These are phyloP conservation scores for Ilex aquifolium DNA, from an alignment of 257 asterid genomes.

Conservation along the genomic window DNA sequence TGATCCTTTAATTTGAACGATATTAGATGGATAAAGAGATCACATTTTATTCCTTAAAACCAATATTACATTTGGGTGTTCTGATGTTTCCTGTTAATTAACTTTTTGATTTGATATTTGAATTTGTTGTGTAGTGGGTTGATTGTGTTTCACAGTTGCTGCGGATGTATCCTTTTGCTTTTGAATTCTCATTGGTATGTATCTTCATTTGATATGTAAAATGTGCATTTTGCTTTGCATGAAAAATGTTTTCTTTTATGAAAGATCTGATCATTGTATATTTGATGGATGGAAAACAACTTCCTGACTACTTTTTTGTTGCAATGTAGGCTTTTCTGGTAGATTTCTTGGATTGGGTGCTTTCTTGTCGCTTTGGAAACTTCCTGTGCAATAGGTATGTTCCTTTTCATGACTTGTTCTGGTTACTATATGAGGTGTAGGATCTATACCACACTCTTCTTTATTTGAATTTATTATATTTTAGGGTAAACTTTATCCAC, in stretches of 20 bases:
- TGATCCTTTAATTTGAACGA: too few relatives aligned
- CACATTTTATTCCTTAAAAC: neutral
- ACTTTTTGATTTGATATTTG: slow-evolving; percentile 8
- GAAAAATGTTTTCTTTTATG: neutral
- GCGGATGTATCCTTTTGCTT: slow-evolving; percentile 91
- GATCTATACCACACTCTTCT: too few relatives aligned
- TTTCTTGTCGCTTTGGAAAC: slow-evolving; percentile 92
- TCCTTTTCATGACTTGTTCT: neutral
- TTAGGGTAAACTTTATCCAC: too few relatives aligned
- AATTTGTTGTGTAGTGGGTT: slow-evolving; percentile 64
- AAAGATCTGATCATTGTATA: too few relatives aligned
- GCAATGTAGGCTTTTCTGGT: slow-evolving; percentile 78
- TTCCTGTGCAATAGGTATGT: slow-evolving; percentile 91
- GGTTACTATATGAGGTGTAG: too few relatives aligned
- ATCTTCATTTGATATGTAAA: slow-evolving; percentile 18
- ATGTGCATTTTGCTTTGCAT: neutral
- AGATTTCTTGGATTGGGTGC: slow-evolving; percentile 74
- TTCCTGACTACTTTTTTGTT: slow-evolving; percentile 10
- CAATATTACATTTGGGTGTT: too few relatives aligned
- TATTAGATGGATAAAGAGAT: too few relatives aligned
- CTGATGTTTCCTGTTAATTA: neutral
- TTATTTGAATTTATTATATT: too few relatives aligned
- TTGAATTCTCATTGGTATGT: slow-evolving; percentile 93
- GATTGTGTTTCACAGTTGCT: slow-evolving; percentile 88
- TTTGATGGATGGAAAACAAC: neutral